These are phyloP conservation scores for Ascochyta koolunga DNA, from an alignment of 2,329 filamentous ascomycete species.

Conservation along the genomic window DNA sequence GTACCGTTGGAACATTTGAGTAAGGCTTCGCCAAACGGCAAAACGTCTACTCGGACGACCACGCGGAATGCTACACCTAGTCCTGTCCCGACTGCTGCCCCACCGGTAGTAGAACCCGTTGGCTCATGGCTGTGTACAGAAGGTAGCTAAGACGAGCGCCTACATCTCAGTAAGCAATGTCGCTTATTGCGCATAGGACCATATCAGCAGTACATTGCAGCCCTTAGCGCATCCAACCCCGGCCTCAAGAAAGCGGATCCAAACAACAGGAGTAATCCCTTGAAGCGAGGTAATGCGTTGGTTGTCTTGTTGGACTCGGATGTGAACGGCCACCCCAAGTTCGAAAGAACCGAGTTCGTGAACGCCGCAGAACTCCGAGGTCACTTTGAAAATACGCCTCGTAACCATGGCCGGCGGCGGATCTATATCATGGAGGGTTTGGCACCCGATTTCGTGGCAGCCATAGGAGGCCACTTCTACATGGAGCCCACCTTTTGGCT, in stretches of 20 bases:
- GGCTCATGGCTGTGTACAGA: conserved; percentile 39
- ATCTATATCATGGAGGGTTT: conserved; percentile 46
- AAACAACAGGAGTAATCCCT: conserved; percentile 22
- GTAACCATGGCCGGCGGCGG: conserved; percentile 23
- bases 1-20: conserved; percentile 8
- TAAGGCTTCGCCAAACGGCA: not conserved
- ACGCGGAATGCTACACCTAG: conserved; percentile 2
- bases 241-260: conserved; percentile 39
- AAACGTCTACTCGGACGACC: not conserved
- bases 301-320: conserved; percentile 36
- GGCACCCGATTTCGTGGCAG: conserved; percentile 36
- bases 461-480: conserved; percentile 40
- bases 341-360: conserved; percentile 25
- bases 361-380: conserved; percentile 18
- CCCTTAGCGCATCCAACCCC: conserved; percentile 37
- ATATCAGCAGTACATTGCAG: conserved; percentile 39
- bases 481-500: conserved; percentile 44
- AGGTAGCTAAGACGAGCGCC: conserved; percentile 17
- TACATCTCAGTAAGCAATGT: not conserved
- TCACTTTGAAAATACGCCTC: conserved; percentile 20
- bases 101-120: conserved; percentile 5
- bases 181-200: conserved; percentile 26
- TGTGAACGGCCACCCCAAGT: conserved; percentile 16
- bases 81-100: not conserved
- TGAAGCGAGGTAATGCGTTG: conserved; percentile 22